Conservation (phyloP, 2,329 filamentous ascomycete species). For the Curvularia hawaiiensis region DNA sequence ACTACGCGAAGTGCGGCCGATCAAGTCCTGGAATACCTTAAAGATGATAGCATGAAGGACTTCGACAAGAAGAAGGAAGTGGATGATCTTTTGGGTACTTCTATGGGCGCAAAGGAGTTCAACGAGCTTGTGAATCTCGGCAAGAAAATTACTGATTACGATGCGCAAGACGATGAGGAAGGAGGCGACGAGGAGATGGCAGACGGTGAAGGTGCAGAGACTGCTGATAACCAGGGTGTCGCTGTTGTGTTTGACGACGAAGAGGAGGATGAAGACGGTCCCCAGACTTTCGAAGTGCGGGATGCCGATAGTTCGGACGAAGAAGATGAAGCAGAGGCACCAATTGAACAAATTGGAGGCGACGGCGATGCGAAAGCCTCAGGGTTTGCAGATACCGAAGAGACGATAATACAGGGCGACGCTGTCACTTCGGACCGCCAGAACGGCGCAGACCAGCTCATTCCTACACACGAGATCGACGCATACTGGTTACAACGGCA, state of each 20-base stretch:
- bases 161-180: constrained; percentile 94
- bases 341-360: constrained; percentile 62
- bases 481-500: constrained; percentile 97
- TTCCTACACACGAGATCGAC: constrained; percentile 89
- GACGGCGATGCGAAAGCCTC: constrained; percentile 58
- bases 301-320: constrained; percentile 84
- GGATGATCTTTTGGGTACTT: constrained; percentile 86
- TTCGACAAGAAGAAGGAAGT: constrained; percentile 98
- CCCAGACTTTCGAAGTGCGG: constrained; percentile 81
- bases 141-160: constrained; percentile 99
- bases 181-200: constrained; percentile 69
- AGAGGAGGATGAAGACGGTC: constrained; percentile 77
- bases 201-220: constrained; percentile 68
- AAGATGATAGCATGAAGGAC: constrained; percentile 95
- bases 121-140: constrained; percentile 95
- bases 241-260: constrained; percentile 96
- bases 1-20: constrained; percentile 94
- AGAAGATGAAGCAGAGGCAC: constrained; percentile 67
- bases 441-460: constrained; percentile 59
- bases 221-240: constrained; percentile 90
- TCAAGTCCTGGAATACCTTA: constrained; percentile 85
- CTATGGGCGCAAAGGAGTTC: constrained; percentile 86
- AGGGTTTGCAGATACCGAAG: constrained; percentile 65
- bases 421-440: constrained; percentile 51
- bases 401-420: constrained; percentile 81